Conservation (phyloP, 495 filamentous ascomycete genomes). For the Aspergillus cavernicola region DNA sequence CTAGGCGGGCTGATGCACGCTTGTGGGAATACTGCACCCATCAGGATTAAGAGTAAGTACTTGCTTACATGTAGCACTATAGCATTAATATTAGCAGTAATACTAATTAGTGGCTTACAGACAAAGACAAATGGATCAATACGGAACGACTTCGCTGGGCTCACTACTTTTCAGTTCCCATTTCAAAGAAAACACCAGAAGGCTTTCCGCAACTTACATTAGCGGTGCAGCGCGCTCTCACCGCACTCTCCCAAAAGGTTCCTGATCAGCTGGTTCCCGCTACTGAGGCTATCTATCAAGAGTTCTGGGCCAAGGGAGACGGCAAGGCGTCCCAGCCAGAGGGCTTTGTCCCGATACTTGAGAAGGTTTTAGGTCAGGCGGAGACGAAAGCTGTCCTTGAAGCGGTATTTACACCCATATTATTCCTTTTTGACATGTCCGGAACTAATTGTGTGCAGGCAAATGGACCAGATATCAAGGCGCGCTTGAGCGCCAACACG, state of each 20-base stretch:
- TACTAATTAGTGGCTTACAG: too few species aligned
- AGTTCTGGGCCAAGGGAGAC: conserved; percentile 54
- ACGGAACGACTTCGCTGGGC: conserved; percentile 62
- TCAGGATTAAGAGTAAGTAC: conserved; percentile 62
- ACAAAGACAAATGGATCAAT: conserved; percentile 65
- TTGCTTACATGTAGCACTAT: not conserved
- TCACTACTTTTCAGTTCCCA: conserved; percentile 55
- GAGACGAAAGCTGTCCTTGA: conserved; percentile 40
- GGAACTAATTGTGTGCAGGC: not conserved
- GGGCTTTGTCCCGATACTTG: conserved; percentile 44
- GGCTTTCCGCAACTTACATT: conserved; percentile 60
- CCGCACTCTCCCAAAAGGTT: conserved; percentile 29
- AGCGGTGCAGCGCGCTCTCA: conserved; percentile 45
- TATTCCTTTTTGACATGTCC: not conserved
- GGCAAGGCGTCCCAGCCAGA: conserved; percentile 47
- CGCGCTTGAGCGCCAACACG: conserved; percentile 50
- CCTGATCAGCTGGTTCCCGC: conserved; percentile 42
- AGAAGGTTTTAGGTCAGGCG: conserved; percentile 46
- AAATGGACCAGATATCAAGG: conserved; percentile 45
- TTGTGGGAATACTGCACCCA: conserved; percentile 59
- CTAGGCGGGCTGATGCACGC: conserved; percentile 66
- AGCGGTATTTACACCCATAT: conserved; percentile 18
- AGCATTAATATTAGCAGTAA: too few species aligned
- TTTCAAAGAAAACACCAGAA: conserved; percentile 43
- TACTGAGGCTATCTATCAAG: conserved; percentile 50